Percentiles rank a stretch among this genome's conserved stretches.
phyloP scores from a whole-genome alignment of 2,329 filamentous ascomycete genomes.

The Fusarium brachygibbosum region DNA sequence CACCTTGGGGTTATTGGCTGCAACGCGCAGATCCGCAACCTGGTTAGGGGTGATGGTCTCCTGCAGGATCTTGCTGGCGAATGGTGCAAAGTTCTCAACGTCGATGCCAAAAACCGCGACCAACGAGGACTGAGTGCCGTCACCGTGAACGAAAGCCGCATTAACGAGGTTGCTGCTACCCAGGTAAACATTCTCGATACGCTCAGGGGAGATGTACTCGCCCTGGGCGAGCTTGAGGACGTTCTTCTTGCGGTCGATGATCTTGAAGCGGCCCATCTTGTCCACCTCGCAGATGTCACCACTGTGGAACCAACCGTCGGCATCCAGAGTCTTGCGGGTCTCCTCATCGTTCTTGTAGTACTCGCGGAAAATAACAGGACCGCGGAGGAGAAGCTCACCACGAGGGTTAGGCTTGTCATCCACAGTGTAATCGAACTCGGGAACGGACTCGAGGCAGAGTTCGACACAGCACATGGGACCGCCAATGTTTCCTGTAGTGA shows the following conservation, averaged over 20 bases:
- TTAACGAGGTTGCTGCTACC: slow-evolving; percentile 83
- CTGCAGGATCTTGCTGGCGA: slow-evolving; percentile 81
- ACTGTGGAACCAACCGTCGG: slow-evolving; percentile 97
- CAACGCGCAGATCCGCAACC: slow-evolving; percentile 74
- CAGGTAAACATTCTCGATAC: slow-evolving; percentile 94
- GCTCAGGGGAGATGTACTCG: slow-evolving; percentile 97
- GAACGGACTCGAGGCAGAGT: slow-evolving; percentile 85
- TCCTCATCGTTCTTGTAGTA: slow-evolving; percentile 94
- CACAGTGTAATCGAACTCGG: slow-evolving; percentile 92
- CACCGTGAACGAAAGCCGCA: slow-evolving; percentile 91
- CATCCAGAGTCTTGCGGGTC: slow-evolving; percentile 83
- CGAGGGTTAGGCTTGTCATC: slow-evolving; percentile 91
- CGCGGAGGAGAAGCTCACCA: slow-evolving; percentile 88
- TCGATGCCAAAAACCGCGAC: slow-evolving; percentile 92
- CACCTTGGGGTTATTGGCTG: slow-evolving; percentile 77
- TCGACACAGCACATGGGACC: slow-evolving; percentile 76
- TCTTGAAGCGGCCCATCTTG: slow-evolving; percentile 85
- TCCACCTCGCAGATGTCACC: slow-evolving; percentile 93
- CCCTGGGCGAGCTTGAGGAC: slow-evolving; percentile 98
- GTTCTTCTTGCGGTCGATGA: slow-evolving; percentile 98
- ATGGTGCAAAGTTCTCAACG: slow-evolving; percentile 84
- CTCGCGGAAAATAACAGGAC: slow-evolving; percentile 82
- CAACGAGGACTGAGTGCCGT: slow-evolving; percentile 82
- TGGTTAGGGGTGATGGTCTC: slow-evolving; percentile 75
- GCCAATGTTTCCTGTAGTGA: slow-evolving; percentile 85